phyloP scores from a whole-genome alignment of 2,329 filamentous ascomycete species.

The Fusarium compactum region DNA sequence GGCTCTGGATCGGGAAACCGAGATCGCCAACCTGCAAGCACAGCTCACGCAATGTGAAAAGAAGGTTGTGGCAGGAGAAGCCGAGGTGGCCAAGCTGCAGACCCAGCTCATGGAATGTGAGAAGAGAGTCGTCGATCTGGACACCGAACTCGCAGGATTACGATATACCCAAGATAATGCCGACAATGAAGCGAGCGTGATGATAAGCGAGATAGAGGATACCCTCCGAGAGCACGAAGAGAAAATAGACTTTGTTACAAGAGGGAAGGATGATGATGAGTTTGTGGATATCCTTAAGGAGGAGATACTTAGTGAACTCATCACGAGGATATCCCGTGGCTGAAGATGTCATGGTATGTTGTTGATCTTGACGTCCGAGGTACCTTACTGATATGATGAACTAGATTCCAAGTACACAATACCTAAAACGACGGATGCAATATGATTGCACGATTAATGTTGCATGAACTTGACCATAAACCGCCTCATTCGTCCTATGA shows the following conservation, averaged over 20 bases:
- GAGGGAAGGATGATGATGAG: not conserved
- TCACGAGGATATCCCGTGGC: not conserved
- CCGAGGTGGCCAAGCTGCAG: not conserved
- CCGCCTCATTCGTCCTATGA: not conserved
- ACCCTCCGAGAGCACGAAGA: not conserved
- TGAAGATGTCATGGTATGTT: not conserved
- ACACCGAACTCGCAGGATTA: not conserved
- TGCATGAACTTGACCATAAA: too few relatives aligned
- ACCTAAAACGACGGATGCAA: accelerated
- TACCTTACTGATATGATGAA: not conserved
- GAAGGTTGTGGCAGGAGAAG: not conserved
- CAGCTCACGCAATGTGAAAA: not conserved
- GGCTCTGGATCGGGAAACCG: not conserved
- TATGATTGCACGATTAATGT: accelerated
- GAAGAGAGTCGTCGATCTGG: not conserved
- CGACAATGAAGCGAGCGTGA: not conserved
- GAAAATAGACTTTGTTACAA: not conserved
- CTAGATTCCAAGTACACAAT: not conserved
- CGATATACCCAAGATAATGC: not conserved
- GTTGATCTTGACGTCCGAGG: accelerated
- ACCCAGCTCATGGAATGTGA: not conserved
- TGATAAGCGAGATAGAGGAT: not conserved
- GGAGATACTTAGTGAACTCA: not conserved
- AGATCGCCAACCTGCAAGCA: not conserved
- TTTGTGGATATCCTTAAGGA: not conserved